Base-by-base conservation (phyloP, 1,284 basidiomycete genomes). In the Cryptococcus floricola region DNA sequence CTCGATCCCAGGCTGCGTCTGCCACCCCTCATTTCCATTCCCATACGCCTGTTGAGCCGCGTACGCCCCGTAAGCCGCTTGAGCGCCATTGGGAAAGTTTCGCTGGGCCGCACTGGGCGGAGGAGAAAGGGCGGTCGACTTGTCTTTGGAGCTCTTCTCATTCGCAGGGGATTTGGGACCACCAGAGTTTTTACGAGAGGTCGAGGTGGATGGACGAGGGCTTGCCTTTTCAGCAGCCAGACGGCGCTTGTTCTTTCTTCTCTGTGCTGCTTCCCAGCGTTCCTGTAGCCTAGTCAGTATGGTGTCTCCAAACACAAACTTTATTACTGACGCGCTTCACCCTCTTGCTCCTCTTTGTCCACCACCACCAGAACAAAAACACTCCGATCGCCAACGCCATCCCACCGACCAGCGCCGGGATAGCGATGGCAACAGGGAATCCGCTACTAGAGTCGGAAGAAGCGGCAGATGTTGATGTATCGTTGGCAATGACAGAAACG, bases 361-460 rank as follows among this genome's bases (percentile, higher is more conserved):
- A 53, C 60, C 60, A 70, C 56, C 54, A 67, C 57, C 56, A 68
- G 7, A 65, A 37, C 12, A 61, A 50, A 48, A 64, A 65, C 12
- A 50, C 62, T 4, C 48, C 53, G 9, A 68, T n/a, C 8, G 66
- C 68, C 42, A 66, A 27, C 6, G 63, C 66, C 66, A 70, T 68
- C 4, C 68, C 68, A 19, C 68, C 68, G 12, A 67, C 59, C 31
- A 70, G 52, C 10, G 68, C 68, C 10, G 68, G 68, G 4, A 70
- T 58, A 28, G 68, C 68, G 18, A 70, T 64, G 14, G 61, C 60
- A 0, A 70, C 61, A 5, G 68, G 68, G 54, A 70, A 70, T 5
- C 41, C 47, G 14, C 41, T 45, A 16, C 41, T 51, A 4, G 34
- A 25, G 16, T 44, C 28, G 16, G 38, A n/a, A 23, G 38, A 27